A percentile compares a stretch with the other conserved stretches of the same genome.
Evolutionary conservation across 2,329 filamentous ascomycete genomes (phyloP).

Genomic region (Sarocladiaceae sp.): DNA sequence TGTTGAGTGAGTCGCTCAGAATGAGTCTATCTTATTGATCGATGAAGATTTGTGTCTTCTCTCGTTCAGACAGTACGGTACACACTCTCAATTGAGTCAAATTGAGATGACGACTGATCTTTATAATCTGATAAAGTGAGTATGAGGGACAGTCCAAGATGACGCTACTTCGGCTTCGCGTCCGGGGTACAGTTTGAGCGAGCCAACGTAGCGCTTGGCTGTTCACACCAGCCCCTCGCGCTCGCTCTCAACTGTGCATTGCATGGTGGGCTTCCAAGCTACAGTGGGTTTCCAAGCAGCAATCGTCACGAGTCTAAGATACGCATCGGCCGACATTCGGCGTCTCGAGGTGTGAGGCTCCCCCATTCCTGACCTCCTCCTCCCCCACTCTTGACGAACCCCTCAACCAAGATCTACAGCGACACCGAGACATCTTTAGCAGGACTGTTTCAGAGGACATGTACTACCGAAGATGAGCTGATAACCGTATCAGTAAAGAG

Average conservation of each 20-base stretch:
- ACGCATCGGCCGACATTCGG: neutral
- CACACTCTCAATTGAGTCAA: neutral
- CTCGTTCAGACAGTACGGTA: neutral
- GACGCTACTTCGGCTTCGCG: neutral
- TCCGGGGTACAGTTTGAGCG: neutral
- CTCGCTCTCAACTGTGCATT: no score
- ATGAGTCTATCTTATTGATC: neutral
- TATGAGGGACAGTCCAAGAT: no score
- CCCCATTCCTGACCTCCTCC: neutral
- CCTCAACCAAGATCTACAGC: no score
- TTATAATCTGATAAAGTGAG: no score
- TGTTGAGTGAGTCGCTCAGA: neutral
- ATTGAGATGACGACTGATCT: neutral
- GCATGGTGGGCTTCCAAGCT: no score
- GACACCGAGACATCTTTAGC: no score
- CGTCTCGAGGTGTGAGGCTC: neutral
- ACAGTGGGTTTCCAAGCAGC: no score
- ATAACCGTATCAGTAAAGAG: neutral
- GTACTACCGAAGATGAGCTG: neutral
- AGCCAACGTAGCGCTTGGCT: neutral
- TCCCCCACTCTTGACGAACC: neutral
- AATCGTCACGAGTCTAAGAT: no score
- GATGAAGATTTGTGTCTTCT: no score
- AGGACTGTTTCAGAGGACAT: no score
- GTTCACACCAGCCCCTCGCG: neutral